Base-by-base conservation (phyloP, 73 alveolate species). In the Paramecium primaurelia region DNA sequence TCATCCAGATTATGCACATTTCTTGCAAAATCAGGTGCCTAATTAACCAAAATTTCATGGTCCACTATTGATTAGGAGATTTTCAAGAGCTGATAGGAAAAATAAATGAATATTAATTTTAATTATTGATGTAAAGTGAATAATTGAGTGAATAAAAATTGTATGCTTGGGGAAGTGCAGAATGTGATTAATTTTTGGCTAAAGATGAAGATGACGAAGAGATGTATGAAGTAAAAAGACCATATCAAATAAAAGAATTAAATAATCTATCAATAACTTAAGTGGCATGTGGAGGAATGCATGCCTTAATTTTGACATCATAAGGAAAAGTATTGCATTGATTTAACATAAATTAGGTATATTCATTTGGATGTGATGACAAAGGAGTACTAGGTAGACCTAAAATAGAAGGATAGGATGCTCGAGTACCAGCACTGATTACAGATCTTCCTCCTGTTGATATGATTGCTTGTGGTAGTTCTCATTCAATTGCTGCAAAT, bases 311-410 rank as follows among this genome's bases (percentile, higher is more conserved):
- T 36, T 86, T 94, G 22, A 92, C 95, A 7, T 54, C 69, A 18
- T 54, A 54, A 54, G 69, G 69, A 54, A 54, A 54, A 54, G 69
- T 54, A 54, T n/a, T 54, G 32, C 12, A 54, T 54, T 54, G 12
- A 54, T 54, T 54, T 18, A 54, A 54, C 25, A 16, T 54, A n/a
- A 54, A 40, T 5, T 37, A 71, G 80, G 94, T 95, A 20, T 94
- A 94, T 90, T 93, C 97, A 14, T 94, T 94, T 94, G 98, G 98
- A 32, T 95, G 97, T 93, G 95, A 95, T 38, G 98, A 95, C 49
- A 96, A 94, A 42, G 98, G 97, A 54, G 98, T 95, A 4, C 64
- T 95, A 22, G 98, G 98, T 16, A 92, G 96, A 73, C 18, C 51
- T 3, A 59, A 45, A 6, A 40, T 37, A 8, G 94, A 71, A 58